Conservation (phyloP, 305 asterid genomes). For the Fraxinus latifolia region DNA sequence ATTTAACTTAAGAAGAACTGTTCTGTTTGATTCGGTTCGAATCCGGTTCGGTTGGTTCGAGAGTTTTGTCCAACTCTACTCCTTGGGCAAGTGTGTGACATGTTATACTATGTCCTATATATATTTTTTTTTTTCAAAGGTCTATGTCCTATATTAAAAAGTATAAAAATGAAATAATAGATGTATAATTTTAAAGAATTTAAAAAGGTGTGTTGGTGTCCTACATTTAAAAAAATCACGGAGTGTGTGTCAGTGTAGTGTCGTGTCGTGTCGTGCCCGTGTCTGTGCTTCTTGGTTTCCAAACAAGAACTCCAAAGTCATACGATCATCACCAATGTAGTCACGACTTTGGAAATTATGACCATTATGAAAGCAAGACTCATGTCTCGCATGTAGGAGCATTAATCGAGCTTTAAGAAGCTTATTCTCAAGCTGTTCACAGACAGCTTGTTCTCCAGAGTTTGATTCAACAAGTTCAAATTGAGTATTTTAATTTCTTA, state of each 20-base stretch:
- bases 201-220: background rate
- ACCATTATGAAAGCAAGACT: background rate
- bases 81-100: background rate
- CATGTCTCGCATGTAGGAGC: background rate
- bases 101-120: background rate
- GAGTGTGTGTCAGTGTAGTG: background rate
- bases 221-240: background rate
- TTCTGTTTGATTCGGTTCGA: too few species aligned
- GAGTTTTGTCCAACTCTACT: background rate
- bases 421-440: background rate
- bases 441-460: background rate
- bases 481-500: background rate
- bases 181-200: background rate
- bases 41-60: background rate
- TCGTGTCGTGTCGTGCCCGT: too few species aligned
- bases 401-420: background rate
- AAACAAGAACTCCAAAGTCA: background rate
- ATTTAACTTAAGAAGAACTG: too few species aligned
- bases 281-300: background rate
- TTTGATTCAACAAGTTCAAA: background rate
- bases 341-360: background rate
- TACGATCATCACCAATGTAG: background rate
- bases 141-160: background rate
- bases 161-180: background rate
- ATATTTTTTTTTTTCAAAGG: background rate